Evolutionary conservation across 2,329 filamentous ascomycete genomes (phyloP), one percentile per base, ranked within the genome.

Genomic region (Neonectria coccinea): DNA sequence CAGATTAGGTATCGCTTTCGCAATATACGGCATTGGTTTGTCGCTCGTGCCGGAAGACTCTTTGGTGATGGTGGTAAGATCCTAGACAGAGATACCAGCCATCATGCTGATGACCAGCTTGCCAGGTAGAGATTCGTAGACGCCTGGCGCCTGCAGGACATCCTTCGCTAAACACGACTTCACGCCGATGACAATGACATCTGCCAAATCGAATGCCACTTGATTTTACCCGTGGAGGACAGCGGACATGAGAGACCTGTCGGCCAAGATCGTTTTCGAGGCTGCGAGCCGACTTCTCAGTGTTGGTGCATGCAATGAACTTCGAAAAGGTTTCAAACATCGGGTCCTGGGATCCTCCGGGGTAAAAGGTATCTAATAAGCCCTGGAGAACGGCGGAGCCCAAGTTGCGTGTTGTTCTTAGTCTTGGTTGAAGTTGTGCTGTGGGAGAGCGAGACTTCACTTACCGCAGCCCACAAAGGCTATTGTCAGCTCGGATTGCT

Each of bases 31-130:
- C 14, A 44, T 36, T 36, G 20, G 6, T 11, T 42, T n/a, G 4
- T 44, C 22, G 45, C n/a, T 53, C 18, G 11, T 6, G 9, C 31
- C 9, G n/a, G 18, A 20, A n/a, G 3, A 9, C 18, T 22, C 36
- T 29, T 5, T 12, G 16, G 56, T 47, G 11, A 58, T 14, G 3
- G 22, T 29, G 5, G n/a, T 18, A n/a, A 57, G n/a, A 18, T 60
- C 56, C 2, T 22, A 8, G 8, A 53, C 45, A 12, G 56, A 56
- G 22, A 52, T 29, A 27, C 62, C 62, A 16, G 47, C 62, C n/a
- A 65, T 20, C 12, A 65, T 16, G 20, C 62, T 65, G 18, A 65
- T 44, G 27, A 65, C 29, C 25, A 61, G n/a, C 31, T 60, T 65
- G 6, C 57, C 62, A 8, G 22, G 5, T 1, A 60, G 12, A 7